Base-by-base conservation (phyloP, 352 stramenopile genomes). In the Phytophthora crassamura region DNA sequence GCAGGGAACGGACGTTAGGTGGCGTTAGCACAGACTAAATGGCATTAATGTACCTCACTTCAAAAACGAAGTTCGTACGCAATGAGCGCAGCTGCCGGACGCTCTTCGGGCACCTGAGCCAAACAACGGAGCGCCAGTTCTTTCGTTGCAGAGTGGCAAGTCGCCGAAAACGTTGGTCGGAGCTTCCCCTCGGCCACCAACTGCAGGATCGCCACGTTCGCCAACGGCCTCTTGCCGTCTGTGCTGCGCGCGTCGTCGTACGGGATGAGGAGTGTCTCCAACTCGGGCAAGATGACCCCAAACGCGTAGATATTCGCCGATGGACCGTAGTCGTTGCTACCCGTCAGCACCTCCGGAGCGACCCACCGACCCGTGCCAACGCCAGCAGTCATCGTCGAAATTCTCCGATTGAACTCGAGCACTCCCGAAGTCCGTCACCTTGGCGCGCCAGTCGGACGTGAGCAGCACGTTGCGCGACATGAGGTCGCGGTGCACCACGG, bases 251-350 rank as follows among this genome's bases (percentile, higher is more conserved):
- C 67, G 20, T 84, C 69, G 18, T 54, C 63, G 54, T 75, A 77
- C 9, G 73, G 75, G n/a, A 74, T 70, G 7, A 62, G 36, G n/a
- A 74, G 80, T 12, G 72, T 78, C 36, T 82, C 77, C 45, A 86
- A n/a, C 28, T 86, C 72, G 25, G 50, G 67, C 18, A 86, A 16
- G 3, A 82, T 16, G 2, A 77, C 50, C 15, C 75, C 77, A 25
- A 89, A 86, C 35, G 70, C 77, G 67, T 86, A 89, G 22, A 89
- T 71, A 56, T 89, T 77, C 11, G 80, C 74, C 15, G 75, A 66
- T 20, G 74, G 62, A 1, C 61, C 74, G 58, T 89, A 87, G 20
- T 70, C 45, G 1, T 64, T 67, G 18, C 84, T 72, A 22, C 77
- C 77, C n/a, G 64, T 63, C 38, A 76, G 72, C 18, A 89, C 64